Evolutionary conservation across 768 basidiomycete genomes (phyloP).

Genomic region (Lepiota venenata): DNA sequence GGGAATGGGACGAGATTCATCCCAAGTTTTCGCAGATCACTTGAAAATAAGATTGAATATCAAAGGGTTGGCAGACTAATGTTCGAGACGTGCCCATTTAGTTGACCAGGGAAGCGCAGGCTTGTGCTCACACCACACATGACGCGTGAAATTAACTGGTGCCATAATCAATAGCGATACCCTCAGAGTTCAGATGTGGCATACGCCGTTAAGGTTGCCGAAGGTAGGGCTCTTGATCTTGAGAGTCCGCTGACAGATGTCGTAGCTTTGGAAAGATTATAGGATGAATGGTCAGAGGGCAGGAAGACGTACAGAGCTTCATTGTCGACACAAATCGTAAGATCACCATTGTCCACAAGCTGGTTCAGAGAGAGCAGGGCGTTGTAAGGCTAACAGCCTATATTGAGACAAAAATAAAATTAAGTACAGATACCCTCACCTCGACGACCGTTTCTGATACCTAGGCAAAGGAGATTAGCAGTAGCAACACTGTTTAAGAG

Average conservation of each 20-base stretch:
- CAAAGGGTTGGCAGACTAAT: neutral
- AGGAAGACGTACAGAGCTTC: constrained; percentile 64
- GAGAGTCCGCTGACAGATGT: constrained; percentile 63
- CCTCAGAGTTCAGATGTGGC: constrained; percentile 15
- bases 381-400: constrained; percentile 77
- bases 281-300: neutral
- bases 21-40: constrained; percentile 84
- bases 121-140: constrained; percentile 96
- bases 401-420: constrained; percentile 38
- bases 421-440: constrained; percentile 51
- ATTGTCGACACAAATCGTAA: constrained; percentile 84
- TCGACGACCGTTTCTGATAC: constrained; percentile 58
- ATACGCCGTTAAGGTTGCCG: constrained; percentile 65
- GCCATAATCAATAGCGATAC: neutral
- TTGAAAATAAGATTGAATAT: constrained; percentile 22
- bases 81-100: constrained; percentile 64
- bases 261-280: constrained; percentile 45
- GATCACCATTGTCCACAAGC: constrained; percentile 83
- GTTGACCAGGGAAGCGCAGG: constrained; percentile 89
- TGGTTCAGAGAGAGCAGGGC: constrained; percentile 83
- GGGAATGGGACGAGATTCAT: constrained; percentile 98
- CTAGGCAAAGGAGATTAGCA: constrained; percentile 17
- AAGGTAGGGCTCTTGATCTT: constrained; percentile 66
- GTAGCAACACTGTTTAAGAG: neutral
- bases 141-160: constrained; percentile 74